These are phyloP conservation scores for Sporobolomyces roseus DNA, from an alignment of 768 basidiomycete genomes.

Conservation along the genomic window DNA sequence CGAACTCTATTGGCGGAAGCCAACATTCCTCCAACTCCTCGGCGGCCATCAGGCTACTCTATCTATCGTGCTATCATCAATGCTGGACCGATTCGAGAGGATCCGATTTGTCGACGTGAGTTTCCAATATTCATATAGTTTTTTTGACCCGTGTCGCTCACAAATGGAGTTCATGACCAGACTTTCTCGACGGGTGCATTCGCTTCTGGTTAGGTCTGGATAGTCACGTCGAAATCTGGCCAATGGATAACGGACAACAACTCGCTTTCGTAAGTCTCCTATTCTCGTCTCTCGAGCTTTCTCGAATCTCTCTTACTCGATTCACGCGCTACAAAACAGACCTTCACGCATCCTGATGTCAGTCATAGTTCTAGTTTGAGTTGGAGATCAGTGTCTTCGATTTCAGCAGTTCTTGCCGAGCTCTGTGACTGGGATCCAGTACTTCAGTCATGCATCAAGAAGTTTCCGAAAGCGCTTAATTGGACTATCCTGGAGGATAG, in stretches of 20 bases:
- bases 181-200: conserved; percentile 35
- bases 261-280: conserved; percentile 24
- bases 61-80: conserved; percentile 24
- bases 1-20: conserved; percentile 1
- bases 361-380: not conserved
- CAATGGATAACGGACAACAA: conserved; percentile 26
- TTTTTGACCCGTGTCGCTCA: not conserved
- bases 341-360: conserved; percentile 32
- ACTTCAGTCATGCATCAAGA: not conserved
- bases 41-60: conserved; percentile 18
- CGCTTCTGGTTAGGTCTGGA: conserved; percentile 35
- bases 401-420: not conserved
- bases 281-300: no score
- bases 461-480: conserved; percentile 29
- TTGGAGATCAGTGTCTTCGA: conserved; percentile 7
- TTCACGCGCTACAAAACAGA: not conserved
- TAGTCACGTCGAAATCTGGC: conserved; percentile 28
- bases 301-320: not conserved
- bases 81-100: not conserved
- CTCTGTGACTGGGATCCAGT: conserved; percentile 31
- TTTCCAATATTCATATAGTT: no score
- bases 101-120: conserved; percentile 20
- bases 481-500: conserved; percentile 33
- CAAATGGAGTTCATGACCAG: not conserved
- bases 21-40: not conserved